Evolutionary conservation across 768 basidiomycete species (phyloP), one percentile per base, ranked within the genome.

Genomic region (Lentinus brumalis): DNA sequence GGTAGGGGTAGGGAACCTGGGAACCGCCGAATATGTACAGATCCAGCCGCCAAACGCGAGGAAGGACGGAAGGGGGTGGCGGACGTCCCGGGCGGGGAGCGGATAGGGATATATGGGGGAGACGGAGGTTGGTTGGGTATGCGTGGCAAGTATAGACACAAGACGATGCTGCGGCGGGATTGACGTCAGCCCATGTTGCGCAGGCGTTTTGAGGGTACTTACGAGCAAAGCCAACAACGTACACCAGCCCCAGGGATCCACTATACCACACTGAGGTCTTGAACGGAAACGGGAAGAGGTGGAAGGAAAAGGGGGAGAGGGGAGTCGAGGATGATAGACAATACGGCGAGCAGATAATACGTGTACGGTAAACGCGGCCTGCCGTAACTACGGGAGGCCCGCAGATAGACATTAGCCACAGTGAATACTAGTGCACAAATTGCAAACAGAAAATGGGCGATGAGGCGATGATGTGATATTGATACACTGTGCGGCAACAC

Each of bases 401-500:
- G 50, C 39, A 45, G 56, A 26, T 35, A 21, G 50, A 45, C 45
- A 57, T 45, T 51, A 35, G 51, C 45, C 51, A 32, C 30, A 32
- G 56, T 50, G 53, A 53, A 56, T 66, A 67, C 67, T 65, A 65
- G 42, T 65, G 67, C 61, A 65, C 61, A 67, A 56, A 38, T 35
- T 45, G 40, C 42, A 39, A 56, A 61, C 38, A 42, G 54, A 55
- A 41, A 46, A 50, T 47, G 40, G 64, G 60, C 64, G 61, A 60
- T 60, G 61, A 57, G 57, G 47, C 56, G 50, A 44, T 46, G 46
- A 59, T 18, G 63, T 57, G 59, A 64, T 66, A 66, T 62, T 66
- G 64, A 66, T 66, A 66, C 64, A 66, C 60, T 66, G 61, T 60
- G 64, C 57, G 61, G 64, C 64, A 61, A 65, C 60, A 61, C 50